Conservation (phyloP, 805 yeast species). For the Metschnikowia bowlesiae region DNA sequence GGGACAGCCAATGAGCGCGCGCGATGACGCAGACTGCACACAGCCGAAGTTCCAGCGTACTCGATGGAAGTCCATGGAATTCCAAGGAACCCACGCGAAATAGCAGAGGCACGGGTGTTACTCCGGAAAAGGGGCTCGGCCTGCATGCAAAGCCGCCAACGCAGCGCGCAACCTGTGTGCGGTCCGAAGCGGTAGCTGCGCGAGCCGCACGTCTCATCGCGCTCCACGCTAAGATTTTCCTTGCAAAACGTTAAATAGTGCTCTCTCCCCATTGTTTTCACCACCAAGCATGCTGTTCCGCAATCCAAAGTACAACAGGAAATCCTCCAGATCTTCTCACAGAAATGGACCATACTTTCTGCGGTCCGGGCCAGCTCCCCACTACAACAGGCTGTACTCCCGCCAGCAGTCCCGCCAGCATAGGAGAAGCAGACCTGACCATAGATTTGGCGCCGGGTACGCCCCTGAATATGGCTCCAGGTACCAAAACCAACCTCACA, state of each 20-base stretch:
- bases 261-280: neutral
- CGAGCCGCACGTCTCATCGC: slow-evolving; percentile 21
- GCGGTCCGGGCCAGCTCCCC: slow-evolving; percentile 8
- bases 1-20: neutral
- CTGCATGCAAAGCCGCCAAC: neutral
- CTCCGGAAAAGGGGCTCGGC: neutral
- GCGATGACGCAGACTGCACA: neutral
- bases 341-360: neutral
- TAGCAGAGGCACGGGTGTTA: neutral
- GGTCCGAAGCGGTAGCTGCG: slow-evolving; percentile 3
- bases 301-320: slow-evolving; percentile 24
- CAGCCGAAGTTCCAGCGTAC: neutral
- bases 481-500: neutral
- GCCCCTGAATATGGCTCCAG: neutral
- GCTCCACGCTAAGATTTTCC: neutral
- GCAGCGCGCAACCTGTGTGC: neutral
- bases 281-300: slow-evolving; percentile 12
- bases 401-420: slow-evolving; percentile 3
- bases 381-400: slow-evolving; percentile 2
- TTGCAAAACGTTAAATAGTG: slow-evolving; percentile 9
- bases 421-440: neutral
- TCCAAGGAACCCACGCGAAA: neutral
- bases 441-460: slow-evolving; percentile 5
- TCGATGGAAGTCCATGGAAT: slow-evolving; percentile 1
- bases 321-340: slow-evolving; percentile 15